Conservation (phyloP, 2,329 filamentous ascomycete genomes). For the Aspergillaceae sp. region DNA sequence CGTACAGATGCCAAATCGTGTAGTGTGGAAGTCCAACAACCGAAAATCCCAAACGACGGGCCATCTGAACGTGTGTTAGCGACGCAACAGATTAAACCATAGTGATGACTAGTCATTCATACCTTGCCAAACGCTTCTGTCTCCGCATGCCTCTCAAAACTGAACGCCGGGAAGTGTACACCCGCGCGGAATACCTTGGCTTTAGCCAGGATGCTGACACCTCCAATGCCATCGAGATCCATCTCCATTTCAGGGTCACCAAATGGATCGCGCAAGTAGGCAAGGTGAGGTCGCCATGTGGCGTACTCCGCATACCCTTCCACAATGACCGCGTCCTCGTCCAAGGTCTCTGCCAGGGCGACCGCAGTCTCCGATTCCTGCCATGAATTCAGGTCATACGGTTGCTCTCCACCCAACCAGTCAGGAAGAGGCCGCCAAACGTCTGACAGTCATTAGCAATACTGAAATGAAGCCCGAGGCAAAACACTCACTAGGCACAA, state of each 20-base stretch:
- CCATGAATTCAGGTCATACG: conserved; percentile 98
- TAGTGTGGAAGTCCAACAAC: conserved; percentile 95
- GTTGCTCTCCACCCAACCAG: conserved; percentile 96
- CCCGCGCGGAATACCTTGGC: conserved; percentile 90
- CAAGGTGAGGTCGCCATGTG: conserved; percentile 93
- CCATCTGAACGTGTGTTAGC: conserved; percentile 59
- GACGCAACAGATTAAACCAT: background rate
- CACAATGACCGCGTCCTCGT: conserved; percentile 97
- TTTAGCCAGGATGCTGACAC: conserved; percentile 94
- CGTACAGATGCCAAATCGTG: conserved; percentile 98
- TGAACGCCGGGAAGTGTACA: conserved; percentile 96
- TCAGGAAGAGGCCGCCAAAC: conserved; percentile 98
- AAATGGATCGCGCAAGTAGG: conserved; percentile 91
- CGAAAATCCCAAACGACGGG: conserved; percentile 88
- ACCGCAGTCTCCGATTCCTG: conserved; percentile 97
- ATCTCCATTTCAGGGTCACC: conserved; percentile 99
- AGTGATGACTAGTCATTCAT: conserved; percentile 15
- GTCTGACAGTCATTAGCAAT: conserved; percentile 44
- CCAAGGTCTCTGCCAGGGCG: conserved; percentile 83
- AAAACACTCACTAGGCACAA: conserved; percentile 80
- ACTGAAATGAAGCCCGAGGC: background rate
- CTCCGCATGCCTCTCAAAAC: conserved; percentile 96
- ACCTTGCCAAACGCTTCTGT: conserved; percentile 99
- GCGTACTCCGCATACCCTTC: conserved; percentile 98
- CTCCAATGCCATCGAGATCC: conserved; percentile 96